Evolutionary conservation across 371 early-diverging fungal genomes (phyloP).

Genomic region (Capniomyces stellatus): DNA sequence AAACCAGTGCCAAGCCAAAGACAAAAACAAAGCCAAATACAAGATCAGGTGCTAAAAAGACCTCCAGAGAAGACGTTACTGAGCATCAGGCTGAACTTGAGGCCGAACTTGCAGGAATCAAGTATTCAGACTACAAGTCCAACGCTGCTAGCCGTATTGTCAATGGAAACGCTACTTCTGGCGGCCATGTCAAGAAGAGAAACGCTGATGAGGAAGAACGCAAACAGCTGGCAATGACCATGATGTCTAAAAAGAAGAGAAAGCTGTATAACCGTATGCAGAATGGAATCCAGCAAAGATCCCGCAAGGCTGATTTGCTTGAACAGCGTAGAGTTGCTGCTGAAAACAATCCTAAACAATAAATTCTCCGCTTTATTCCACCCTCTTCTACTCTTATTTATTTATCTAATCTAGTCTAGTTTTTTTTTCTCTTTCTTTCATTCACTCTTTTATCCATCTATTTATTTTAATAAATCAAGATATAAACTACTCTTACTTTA

Average conservation of each 20-base stretch:
- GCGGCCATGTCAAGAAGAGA: slow-evolving; percentile 27
- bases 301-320: slow-evolving; percentile 14
- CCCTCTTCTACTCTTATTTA: background rate
- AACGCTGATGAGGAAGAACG: slow-evolving; percentile 65
- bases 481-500: background rate
- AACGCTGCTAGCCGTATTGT: no score
- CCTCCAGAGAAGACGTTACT: slow-evolving; percentile 25
- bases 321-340: slow-evolving; percentile 7
- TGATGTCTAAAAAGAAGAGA: slow-evolving; percentile 87
- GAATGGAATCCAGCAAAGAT: slow-evolving; percentile 11
- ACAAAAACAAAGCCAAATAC: slow-evolving; percentile 12
- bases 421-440: background rate
- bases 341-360: background rate
- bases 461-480: background rate
- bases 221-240: slow-evolving; percentile 70
- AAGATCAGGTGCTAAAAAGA: slow-evolving; percentile 1
- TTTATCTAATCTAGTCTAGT: background rate
- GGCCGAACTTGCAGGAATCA: slow-evolving; percentile 57
- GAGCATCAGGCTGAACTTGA: slow-evolving; percentile 30
- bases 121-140: slow-evolving; percentile 49
- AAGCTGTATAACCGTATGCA: slow-evolving; percentile 45
- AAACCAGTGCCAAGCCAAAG: slow-evolving; percentile 15
- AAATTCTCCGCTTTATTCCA: background rate
- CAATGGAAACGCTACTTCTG: slow-evolving; percentile 19
- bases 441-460: background rate